Evolutionary conservation across 2,329 filamentous ascomycete species (phyloP).

Genomic region (Truncatella angustata): DNA sequence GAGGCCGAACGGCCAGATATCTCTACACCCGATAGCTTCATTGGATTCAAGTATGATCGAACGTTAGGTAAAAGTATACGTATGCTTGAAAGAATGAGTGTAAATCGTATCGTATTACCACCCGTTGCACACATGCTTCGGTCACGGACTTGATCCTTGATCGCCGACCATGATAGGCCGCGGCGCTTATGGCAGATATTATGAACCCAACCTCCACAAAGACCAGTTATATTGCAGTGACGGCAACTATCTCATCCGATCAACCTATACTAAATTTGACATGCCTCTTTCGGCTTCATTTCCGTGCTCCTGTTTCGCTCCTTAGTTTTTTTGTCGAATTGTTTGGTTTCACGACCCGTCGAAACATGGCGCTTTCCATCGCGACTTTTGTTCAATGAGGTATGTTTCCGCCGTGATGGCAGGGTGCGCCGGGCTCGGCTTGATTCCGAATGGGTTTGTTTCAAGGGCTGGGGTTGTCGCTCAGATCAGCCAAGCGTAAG

Average conservation of each 20-base stretch:
- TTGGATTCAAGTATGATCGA: not conserved
- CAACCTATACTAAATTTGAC: not conserved
- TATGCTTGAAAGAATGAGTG: too few species aligned
- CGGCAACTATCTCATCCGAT: not conserved
- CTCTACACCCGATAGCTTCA: not conserved
- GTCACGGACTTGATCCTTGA: too few species aligned
- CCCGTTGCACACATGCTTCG: too few species aligned
- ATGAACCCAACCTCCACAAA: not conserved
- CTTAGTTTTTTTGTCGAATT: not conserved
- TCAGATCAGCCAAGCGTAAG: too few species aligned
- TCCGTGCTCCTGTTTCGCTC: not conserved
- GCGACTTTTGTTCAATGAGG: too few species aligned
- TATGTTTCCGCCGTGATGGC: not conserved
- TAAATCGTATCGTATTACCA: too few species aligned
- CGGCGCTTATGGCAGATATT: too few species aligned
- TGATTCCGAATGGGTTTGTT: constrained; percentile 8
- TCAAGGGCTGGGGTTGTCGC: not conserved
- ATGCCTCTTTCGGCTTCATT: not conserved
- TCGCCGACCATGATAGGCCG: too few species aligned
- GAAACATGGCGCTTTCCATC: not conserved
- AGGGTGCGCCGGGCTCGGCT: not conserved
- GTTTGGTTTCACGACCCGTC: not conserved
- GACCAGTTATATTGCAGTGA: too few species aligned
- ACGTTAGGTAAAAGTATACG: too few species aligned
- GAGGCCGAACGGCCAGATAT: too few species aligned